A percentile compares a stretch with the other conserved stretches of the same genome.
Evolutionary conservation across 208 protist genomes (phyloP).

Genomic region (Acanthamoeba castellanii): DNA sequence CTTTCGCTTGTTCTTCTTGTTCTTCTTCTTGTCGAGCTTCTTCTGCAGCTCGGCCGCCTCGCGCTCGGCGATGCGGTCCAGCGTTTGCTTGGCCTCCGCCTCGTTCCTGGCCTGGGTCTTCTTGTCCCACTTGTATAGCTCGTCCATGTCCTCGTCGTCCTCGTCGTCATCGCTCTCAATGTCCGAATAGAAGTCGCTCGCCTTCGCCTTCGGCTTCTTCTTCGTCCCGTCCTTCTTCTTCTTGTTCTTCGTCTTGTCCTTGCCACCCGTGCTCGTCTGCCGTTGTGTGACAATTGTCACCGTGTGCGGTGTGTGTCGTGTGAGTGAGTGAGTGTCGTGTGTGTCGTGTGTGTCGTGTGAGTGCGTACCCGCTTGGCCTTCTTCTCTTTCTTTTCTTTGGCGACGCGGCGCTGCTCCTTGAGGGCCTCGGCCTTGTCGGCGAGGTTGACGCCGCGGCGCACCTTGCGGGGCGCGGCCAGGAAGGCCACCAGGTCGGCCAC

Average conservation of each 20-base stretch:
- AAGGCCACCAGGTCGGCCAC: neutral
- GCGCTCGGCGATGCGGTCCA: neutral
- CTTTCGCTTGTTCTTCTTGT: neutral
- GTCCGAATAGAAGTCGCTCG: constrained; percentile 3
- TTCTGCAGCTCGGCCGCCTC: neutral
- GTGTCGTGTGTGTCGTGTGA: too few relatives aligned
- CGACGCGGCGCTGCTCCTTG: neutral
- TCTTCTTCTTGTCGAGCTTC: neutral
- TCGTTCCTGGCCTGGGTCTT: neutral
- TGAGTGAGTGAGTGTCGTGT: neutral
- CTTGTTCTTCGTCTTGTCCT: neutral
- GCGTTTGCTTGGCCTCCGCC: neutral
- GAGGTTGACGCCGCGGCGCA: neutral
- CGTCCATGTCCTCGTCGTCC: neutral
- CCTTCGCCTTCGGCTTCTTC: neutral
- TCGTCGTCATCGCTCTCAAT: constrained; percentile 7
- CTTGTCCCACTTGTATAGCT: constrained; percentile 1
- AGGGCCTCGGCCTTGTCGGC: neutral
- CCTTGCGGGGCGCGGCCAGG: neutral
- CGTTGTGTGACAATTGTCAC: neutral
- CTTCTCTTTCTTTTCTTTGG: neutral
- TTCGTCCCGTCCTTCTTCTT: neutral
- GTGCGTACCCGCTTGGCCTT: neutral
- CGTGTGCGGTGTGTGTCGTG: neutral
- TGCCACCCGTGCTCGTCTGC: neutral